These are phyloP conservation scores for Metarhizium humberi DNA, from an alignment of 2,329 filamentous ascomycete species.

Conservation along the genomic window DNA sequence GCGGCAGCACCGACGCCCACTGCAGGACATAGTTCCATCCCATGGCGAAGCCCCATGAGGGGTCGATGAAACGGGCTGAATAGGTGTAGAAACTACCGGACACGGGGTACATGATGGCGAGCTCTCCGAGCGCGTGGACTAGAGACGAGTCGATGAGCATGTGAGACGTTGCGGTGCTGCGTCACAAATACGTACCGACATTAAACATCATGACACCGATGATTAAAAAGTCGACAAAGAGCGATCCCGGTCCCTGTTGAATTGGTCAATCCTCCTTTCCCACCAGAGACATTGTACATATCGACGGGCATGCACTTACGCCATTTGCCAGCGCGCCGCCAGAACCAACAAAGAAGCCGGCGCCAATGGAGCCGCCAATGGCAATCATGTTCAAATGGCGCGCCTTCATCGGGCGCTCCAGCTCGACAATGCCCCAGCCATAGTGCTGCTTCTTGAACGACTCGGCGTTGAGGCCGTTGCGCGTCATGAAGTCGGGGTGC, in stretches of 20 bases:
- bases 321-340: slow-evolving; percentile 43
- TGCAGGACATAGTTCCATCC: slow-evolving; percentile 41
- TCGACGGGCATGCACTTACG: slow-evolving; percentile 39
- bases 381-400: slow-evolving; percentile 55
- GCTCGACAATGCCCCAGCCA: slow-evolving; percentile 21
- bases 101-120: slow-evolving; percentile 48
- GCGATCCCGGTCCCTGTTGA: slow-evolving; percentile 5
- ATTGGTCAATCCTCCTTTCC: slow-evolving; percentile 21
- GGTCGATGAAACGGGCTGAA: slow-evolving; percentile 49
- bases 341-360: slow-evolving; percentile 54
- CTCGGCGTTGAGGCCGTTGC: slow-evolving; percentile 24
- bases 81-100: slow-evolving; percentile 52
- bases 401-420: slow-evolving; percentile 41
- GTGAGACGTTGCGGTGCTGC: no score
- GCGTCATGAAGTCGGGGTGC: slow-evolving; percentile 20
- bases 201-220: slow-evolving; percentile 10
- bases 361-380: slow-evolving; percentile 52
- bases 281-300: slow-evolving; percentile 23
- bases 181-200: slow-evolving; percentile 14
- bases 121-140: slow-evolving; percentile 48
- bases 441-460: slow-evolving; percentile 26
- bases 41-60: slow-evolving; percentile 46
- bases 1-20: slow-evolving; percentile 36
- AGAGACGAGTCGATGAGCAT: background rate
- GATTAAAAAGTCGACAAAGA: slow-evolving; percentile 7